phyloP scores from a whole-genome alignment of 2,329 filamentous ascomycete genomes.

The Diplodia intermedia region DNA sequence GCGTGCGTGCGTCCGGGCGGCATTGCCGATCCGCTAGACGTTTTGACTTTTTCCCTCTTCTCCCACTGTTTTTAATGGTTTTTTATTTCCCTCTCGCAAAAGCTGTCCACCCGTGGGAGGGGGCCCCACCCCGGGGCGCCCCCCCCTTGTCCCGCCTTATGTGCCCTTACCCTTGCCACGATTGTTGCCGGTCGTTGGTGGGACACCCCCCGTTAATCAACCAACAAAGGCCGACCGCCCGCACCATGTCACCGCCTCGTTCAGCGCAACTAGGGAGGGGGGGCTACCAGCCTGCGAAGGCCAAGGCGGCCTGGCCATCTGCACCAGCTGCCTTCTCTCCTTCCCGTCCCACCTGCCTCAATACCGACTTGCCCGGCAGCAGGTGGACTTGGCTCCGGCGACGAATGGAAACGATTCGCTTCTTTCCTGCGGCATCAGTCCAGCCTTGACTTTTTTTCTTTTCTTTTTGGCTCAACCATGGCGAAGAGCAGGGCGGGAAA shows the following conservation, averaged over 20 bases:
- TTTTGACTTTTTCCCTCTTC: background rate
- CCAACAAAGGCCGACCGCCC: background rate
- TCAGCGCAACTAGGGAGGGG: conserved; percentile 2
- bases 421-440: background rate
- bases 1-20: conserved; percentile 16
- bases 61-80: background rate
- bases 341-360: background rate
- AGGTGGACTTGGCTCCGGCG: background rate
- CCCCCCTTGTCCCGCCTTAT: background rate
- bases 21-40: conserved; percentile 25
- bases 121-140: background rate
- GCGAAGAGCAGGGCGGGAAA: background rate
- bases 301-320: conserved; percentile 8
- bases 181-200: background rate
- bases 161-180: conserved; percentile 7
- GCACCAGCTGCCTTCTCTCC: background rate
- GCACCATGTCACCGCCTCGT: background rate
- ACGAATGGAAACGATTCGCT: background rate
- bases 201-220: background rate
- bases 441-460: background rate
- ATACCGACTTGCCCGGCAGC: background rate
- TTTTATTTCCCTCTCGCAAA: background rate
- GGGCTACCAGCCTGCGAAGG: background rate
- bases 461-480: background rate
- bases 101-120: background rate